Evolutionary conservation across 805 yeast species (phyloP), one percentile per base, ranked within the genome.

Genomic region (Candida bentonensis): DNA sequence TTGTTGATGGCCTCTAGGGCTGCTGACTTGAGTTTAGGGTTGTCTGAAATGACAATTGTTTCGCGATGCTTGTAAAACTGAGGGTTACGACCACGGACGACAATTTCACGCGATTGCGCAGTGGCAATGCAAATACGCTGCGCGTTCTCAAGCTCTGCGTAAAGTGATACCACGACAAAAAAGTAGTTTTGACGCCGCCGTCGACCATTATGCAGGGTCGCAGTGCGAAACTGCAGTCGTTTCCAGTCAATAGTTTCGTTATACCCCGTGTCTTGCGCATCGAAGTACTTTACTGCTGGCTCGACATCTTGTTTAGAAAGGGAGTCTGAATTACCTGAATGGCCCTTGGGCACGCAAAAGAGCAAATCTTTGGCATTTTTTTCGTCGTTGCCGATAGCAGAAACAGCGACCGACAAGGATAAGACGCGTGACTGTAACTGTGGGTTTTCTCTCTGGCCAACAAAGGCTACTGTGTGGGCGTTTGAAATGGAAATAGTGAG

Each of bases 51-150:
- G 42, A 68, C 52, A 20, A 73, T 57, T 51, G 74, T 78, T 42
- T 72, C 69, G 45, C 76, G 59, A 46, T 72, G 74, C 26, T 68
- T 66, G 51, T 75, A 76, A 49, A 76, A 76, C n/a, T 74, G 66
- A 2, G 82, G 81, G 50, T 76, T 76, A 43, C 81, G 57, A 2
- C 82, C 82, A 48, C 82, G 58, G 5, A 76, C 81, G 13, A 73
- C 72, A 2, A 76, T 69, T 1, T 78, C 78, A 26, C 68, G 51
- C 0, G 67, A 59, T 30, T 51, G 49, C n/a, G 62, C 47, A 2
- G 41, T 46, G 20, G 51, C 49, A 3, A 49, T 20, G 23, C 47
- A 42, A 5, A 50, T 49, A 7, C 53, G 46, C 44, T 52, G 51
- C 11, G 52, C 51, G 39, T 54, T 54, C 36, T 54, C 59, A 23